Conservation (phyloP, 768 basidiomycete species). For the Collybia sp. region DNA sequence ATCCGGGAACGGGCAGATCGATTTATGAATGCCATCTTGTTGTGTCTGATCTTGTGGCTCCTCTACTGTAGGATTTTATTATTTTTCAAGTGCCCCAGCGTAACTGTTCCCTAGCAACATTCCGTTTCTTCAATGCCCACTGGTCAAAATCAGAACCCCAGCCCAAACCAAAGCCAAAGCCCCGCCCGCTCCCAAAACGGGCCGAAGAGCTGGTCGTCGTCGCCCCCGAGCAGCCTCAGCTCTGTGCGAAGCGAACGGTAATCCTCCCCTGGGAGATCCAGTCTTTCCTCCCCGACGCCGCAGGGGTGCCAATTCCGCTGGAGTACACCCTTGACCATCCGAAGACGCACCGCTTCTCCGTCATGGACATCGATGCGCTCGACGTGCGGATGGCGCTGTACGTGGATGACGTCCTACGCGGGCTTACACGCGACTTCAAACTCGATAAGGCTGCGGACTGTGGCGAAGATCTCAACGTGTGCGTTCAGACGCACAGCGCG, state of each 20-base stretch:
- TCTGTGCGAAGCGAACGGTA: not conserved
- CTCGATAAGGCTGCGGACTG: constrained; percentile 12
- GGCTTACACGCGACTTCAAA: constrained; percentile 9
- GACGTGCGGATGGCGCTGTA: constrained; percentile 15
- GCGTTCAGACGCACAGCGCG: constrained; percentile 13
- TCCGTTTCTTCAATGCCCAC: no score
- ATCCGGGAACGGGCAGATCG: constrained; percentile 1
- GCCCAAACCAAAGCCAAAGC: not conserved
- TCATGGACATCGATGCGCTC: constrained; percentile 14
- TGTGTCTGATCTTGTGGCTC: not conserved
- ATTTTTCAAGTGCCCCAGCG: not conserved
- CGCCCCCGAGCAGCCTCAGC: not conserved
- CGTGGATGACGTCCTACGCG: constrained; percentile 11
- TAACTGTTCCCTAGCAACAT: no score
- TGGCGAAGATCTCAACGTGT: constrained; percentile 10
- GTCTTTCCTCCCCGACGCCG: constrained; percentile 11
- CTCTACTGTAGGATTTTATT: constrained; percentile 3
- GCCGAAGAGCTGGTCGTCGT: not conserved
- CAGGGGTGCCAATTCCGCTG: constrained; percentile 12
- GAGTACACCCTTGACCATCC: constrained; percentile 13
- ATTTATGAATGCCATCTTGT: not conserved
- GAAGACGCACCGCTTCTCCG: constrained; percentile 11
- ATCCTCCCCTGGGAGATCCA: constrained; percentile 10
- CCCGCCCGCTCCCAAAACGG: not conserved
- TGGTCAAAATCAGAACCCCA: not conserved